Evolutionary conservation across 768 basidiomycete genomes (phyloP).

Genomic region (Xerocomellus amylosporus): DNA sequence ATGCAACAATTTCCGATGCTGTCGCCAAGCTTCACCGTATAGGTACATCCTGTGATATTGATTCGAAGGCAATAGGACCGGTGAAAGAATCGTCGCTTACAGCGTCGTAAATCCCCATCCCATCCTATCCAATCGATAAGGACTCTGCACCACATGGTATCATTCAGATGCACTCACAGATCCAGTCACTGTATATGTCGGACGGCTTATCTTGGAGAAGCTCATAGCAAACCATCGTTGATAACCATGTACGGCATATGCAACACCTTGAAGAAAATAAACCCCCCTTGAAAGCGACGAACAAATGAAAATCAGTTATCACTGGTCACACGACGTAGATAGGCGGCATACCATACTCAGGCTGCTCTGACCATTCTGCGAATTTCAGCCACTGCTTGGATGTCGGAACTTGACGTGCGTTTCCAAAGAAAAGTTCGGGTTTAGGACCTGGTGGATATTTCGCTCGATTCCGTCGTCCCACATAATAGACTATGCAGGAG

Average conservation of each 20-base stretch:
- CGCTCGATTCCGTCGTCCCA: not conserved
- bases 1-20: not conserved
- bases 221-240: constrained; percentile 1
- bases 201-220: constrained; percentile 5
- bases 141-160: not conserved
- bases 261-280: constrained; percentile 5
- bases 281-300: not conserved
- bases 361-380: not conserved
- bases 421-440: constrained; percentile 1
- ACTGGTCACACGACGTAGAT: no score
- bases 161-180: not conserved
- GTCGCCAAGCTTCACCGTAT: not conserved
- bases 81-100: not conserved
- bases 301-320: not conserved
- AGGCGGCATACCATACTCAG: not conserved
- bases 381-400: constrained; percentile 6
- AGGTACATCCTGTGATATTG: not conserved
- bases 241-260: constrained; percentile 1
- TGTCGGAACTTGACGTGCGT: constrained; percentile 1
- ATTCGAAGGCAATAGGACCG: not conserved
- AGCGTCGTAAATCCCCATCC: constrained; percentile 4
- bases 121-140: not conserved
- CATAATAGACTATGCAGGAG: no score
- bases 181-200: constrained; percentile 6
- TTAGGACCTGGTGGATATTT: constrained; percentile 6